Evolutionary conservation across 129 eudicot genomes (phyloP).

Genomic region (Flaveria sonorensis): DNA sequence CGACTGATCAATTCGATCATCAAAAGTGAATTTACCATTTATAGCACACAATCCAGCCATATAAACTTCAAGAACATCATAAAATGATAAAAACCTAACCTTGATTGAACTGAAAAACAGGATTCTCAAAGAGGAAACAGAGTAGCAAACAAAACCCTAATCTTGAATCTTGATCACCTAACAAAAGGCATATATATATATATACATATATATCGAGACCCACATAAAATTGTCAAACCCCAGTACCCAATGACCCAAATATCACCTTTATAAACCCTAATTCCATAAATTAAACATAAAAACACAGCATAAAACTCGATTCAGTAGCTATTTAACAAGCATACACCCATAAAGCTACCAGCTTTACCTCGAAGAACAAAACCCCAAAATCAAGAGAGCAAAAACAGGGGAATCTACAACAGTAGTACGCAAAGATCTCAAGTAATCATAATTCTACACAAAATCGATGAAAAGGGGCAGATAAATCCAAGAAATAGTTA

Average conservation of each 20-base stretch:
- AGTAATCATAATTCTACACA: constrained; percentile 25
- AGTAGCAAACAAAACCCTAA: constrained; percentile 34
- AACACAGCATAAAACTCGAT: constrained; percentile 37
- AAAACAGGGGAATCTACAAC: constrained; percentile 37
- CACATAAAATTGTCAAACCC: constrained; percentile 18
- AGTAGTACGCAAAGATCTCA: constrained; percentile 39
- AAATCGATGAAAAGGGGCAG: constrained; percentile 1
- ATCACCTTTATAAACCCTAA: constrained; percentile 12
- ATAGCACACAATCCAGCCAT: constrained; percentile 2
- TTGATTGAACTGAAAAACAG: neutral
- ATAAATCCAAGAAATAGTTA: constrained; percentile 31
- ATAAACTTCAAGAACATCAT: constrained; percentile 3
- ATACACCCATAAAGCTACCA: constrained; percentile 35
- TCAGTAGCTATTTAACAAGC: constrained; percentile 27
- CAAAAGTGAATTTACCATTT: neutral
- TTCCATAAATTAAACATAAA: neutral
- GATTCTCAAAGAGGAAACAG: constrained; percentile 9
- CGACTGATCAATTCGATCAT: neutral
- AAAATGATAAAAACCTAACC: constrained; percentile 24
- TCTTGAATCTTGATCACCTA: constrained; percentile 35
- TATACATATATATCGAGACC: constrained; percentile 24
- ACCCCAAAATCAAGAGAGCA: constrained; percentile 49
- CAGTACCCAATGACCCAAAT: constrained; percentile 27
- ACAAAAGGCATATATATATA: constrained; percentile 21
- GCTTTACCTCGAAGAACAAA: constrained; percentile 37